Base-by-base conservation (phyloP, 2,329 filamentous ascomycete species). In the Fusarium verrucosum region DNA sequence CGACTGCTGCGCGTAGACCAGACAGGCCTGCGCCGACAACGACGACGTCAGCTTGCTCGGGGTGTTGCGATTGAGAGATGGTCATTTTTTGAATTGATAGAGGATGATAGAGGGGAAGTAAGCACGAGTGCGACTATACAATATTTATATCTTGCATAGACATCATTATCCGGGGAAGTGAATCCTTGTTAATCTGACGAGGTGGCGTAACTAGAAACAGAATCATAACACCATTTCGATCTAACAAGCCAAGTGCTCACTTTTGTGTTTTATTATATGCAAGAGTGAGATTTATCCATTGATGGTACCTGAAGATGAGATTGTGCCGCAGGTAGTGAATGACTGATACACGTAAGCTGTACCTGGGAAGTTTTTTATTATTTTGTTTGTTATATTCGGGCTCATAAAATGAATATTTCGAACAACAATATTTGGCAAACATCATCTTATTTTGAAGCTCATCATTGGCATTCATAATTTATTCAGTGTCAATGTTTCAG, bases 1-100 rank as follows among this genome's bases (percentile, higher is more conserved):
- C 64, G 10, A 70, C 54, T 2, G 78, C 78, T 0, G 79, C 76
- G 17, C 70, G 56, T 14, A 78, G 73, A 9, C 73, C 76, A 19
- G 71, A 71, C 4, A 80, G 70, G 3, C 81, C 67, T 10, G 65
- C 65, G 2, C 65, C 65, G 7, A 68, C 58, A n/a, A 68, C 33
- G 1, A 66, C 58, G n/a, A 66, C 65, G 11, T 66, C 63, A 32
- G 44, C 50, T 4, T n/a, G 40, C 37, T 62, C 32, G 10, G 43
- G 37, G 10, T 44, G 32, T 5, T 56, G 20, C 7, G 33, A 56
- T 10, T 25, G 20, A 14, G 37, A 26, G 1, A 62, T 33, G 2
- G 57, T 56, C 58, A 62, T 62, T 36, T 50, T n/a, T 44, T 16
- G 11, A 38, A 62, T n/a, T 25, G 41, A 25, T 10, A 10, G 17